phyloP scores from a whole-genome alignment of 495 filamentous ascomycete species.

The Jackrogersella minutella region DNA sequence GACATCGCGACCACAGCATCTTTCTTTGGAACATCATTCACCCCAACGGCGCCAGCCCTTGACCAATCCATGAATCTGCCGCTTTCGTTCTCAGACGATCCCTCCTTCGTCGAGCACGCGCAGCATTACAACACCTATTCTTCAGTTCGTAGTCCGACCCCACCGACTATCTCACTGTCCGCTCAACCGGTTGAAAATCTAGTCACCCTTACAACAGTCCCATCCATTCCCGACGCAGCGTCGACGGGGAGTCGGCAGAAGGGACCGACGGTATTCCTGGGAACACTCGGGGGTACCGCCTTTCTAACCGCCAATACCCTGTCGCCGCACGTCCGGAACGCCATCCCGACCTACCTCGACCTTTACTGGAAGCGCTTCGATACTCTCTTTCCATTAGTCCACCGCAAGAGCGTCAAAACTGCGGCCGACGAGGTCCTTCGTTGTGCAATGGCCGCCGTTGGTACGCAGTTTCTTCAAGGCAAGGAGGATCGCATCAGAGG shows the following conservation, averaged over 20 bases:
- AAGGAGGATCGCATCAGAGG: slow-evolving; percentile 57
- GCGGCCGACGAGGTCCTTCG: slow-evolving; percentile 51
- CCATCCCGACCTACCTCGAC: slow-evolving; percentile 52
- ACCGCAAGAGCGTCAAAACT: slow-evolving; percentile 50
- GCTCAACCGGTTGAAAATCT: slow-evolving; percentile 52
- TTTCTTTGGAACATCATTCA: slow-evolving; percentile 34
- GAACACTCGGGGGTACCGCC: slow-evolving; percentile 42
- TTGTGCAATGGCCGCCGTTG: slow-evolving; percentile 60
- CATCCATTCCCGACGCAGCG: slow-evolving; percentile 38
- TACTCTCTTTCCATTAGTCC: slow-evolving; percentile 53
- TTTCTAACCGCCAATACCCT: slow-evolving; percentile 47
- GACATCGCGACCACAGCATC: slow-evolving; percentile 40
- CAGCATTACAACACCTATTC: slow-evolving; percentile 39
- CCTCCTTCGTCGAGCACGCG: slow-evolving; percentile 35
- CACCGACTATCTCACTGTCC: slow-evolving; percentile 50
- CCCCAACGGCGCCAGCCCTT: slow-evolving; percentile 32
- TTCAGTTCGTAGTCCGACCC: slow-evolving; percentile 54
- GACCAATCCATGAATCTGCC: slow-evolving; percentile 37
- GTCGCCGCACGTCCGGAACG: slow-evolving; percentile 44
- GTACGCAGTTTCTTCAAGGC: slow-evolving; percentile 53
- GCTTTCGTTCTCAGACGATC: slow-evolving; percentile 37
- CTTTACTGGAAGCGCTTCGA: slow-evolving; percentile 57
- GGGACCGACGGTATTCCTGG: slow-evolving; percentile 41
- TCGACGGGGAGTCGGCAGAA: slow-evolving; percentile 48
- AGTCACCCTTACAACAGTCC: slow-evolving; percentile 45